phyloP scores from a whole-genome alignment of 495 filamentous ascomycete species.

The Penicillium longicatenatum region DNA sequence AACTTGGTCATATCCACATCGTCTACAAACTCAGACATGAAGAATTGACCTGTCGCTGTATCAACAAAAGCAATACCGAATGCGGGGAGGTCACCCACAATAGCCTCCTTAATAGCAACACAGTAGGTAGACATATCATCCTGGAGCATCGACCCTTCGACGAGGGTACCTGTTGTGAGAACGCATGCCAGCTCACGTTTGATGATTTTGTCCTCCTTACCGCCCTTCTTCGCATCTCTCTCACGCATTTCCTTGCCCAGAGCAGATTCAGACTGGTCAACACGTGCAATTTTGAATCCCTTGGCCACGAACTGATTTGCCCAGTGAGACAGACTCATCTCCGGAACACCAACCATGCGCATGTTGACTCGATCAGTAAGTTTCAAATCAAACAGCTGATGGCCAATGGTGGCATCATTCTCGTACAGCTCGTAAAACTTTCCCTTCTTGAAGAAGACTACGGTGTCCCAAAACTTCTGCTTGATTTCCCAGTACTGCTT shows the following conservation, averaged over 20 bases:
- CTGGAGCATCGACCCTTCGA: slow-evolving; percentile 95
- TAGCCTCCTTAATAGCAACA: slow-evolving; percentile 90
- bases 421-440: slow-evolving; percentile 99
- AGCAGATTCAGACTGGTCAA: slow-evolving; percentile 95
- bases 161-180: slow-evolving; percentile 87
- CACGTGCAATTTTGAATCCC: slow-evolving; percentile 92
- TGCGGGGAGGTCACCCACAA: slow-evolving; percentile 72
- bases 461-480: slow-evolving; percentile 93
- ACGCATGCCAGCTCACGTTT: slow-evolving; percentile 87
- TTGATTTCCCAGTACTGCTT: slow-evolving; percentile 99
- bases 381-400: slow-evolving; percentile 97
- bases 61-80: slow-evolving; percentile 96
- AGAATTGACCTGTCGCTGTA: slow-evolving; percentile 94
- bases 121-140: slow-evolving; percentile 98
- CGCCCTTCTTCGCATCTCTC: slow-evolving; percentile 60
- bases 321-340: slow-evolving; percentile 89
- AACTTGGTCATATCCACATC: slow-evolving; percentile 96
- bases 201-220: slow-evolving; percentile 87
- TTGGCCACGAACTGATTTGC: slow-evolving; percentile 93
- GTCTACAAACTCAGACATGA: slow-evolving; percentile 85
- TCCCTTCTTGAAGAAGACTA: slow-evolving; percentile 99
- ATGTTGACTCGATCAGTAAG: slow-evolving; percentile 98
- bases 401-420: slow-evolving; percentile 95
- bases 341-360: slow-evolving; percentile 96
- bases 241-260: slow-evolving; percentile 98